Evolutionary conservation across 768 basidiomycete species (phyloP), one percentile per base, ranked within the genome.

Genomic region (Lactifluus piperatus): DNA sequence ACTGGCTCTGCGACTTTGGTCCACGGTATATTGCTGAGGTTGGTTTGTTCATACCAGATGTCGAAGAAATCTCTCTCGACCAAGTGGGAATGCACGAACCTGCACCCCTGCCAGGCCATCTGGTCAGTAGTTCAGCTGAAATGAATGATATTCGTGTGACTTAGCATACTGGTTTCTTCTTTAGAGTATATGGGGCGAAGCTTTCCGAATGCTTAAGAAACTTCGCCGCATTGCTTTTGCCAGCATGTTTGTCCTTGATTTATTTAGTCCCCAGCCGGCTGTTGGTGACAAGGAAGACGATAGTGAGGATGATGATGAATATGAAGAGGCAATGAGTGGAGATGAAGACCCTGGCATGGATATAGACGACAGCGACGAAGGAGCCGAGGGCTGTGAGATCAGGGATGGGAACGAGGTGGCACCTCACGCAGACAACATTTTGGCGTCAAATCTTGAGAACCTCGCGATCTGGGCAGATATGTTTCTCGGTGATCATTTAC

Each of bases 401-500:
- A 34, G 44, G n/a, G 48, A 27, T 14, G 20, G 9, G 20, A 13
- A 18, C 7, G 54, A 1, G 1, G 5, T 20, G 37, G 11, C 13
- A 11, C 46, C 5, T 22, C 34, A 47, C 0, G 3, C 3, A 16
- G n/a, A 44, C n/a, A 24, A 54, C 24, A 8, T 22, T 6, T 48
- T 56, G 53, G 24, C 4, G 4, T 3, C 39, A 37, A 60, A 63
- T 39, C n/a, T 63, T 22, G 45, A 51, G 13, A n/a, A 30, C 26
- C 32, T 63, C 26, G 54, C 53, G 13, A 54, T 45, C 14, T 63
- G 62, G 62, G 50, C 62, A 30, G 62, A 63, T 32, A 55, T 14
- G 59, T 62, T 63, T 41, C 59, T 63, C 34, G 50, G 37, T 10
- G 62, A 62, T 3, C 54, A 63, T 37, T 51, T 63, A 37, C 49